phyloP scores from a whole-genome alignment of 495 filamentous ascomycete species.

The Xylaria intraflava region DNA sequence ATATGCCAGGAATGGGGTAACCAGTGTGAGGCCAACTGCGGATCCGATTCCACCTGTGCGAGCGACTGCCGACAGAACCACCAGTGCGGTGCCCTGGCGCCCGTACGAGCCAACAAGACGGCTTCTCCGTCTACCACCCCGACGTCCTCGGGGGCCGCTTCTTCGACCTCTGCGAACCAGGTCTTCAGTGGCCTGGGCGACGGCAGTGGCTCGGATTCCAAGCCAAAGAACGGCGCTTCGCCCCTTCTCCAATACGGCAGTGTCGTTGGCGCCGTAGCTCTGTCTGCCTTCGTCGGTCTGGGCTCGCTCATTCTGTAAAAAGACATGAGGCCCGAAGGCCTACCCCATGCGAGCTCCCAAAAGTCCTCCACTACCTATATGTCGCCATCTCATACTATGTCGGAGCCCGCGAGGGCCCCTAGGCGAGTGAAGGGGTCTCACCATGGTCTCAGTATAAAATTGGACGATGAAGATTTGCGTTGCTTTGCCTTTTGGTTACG shows the following conservation, averaged over 20 bases:
- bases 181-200: constrained; percentile 48
- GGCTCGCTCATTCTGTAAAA: constrained; percentile 24
- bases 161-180: constrained; percentile 31
- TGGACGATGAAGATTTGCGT: background rate
- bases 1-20: constrained; percentile 65
- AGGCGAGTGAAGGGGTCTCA: no score
- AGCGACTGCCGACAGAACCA: constrained; percentile 59
- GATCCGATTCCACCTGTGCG: constrained; percentile 52
- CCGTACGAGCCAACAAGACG: constrained; percentile 56
- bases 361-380: no score
- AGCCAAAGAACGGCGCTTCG: constrained; percentile 16
- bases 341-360: background rate
- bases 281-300: constrained; percentile 22
- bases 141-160: constrained; percentile 14
- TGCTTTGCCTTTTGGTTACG: background rate
- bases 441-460: no score
- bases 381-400: no score
- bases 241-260: constrained; percentile 16
- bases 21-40: constrained; percentile 62
- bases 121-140: constrained; percentile 37
- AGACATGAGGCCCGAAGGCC: background rate
- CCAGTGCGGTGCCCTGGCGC: constrained; percentile 74
- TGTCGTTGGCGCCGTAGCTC: constrained; percentile 18
- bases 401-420: no score
- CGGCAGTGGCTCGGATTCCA: constrained; percentile 7